These are phyloP conservation scores for Colletotrichum sp. DNA, from an alignment of 2,329 filamentous ascomycete species.

Conservation along the genomic window DNA sequence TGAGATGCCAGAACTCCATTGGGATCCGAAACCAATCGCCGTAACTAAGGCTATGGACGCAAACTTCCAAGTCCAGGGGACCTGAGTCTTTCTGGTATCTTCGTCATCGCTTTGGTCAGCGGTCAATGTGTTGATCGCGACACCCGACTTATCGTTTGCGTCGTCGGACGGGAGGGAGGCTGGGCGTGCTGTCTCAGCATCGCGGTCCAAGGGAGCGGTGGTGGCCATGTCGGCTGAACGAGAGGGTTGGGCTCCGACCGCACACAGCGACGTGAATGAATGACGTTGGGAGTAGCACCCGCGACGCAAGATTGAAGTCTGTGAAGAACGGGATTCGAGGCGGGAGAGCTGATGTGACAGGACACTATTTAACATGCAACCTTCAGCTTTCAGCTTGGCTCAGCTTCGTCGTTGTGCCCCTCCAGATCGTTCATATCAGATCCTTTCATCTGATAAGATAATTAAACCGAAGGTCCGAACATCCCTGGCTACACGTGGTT, in stretches of 20 bases:
- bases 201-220: not conserved
- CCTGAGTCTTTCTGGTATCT: not conserved
- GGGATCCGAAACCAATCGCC: slow-evolving; percentile 63
- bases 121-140: not conserved
- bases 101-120: not conserved
- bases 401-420: not conserved
- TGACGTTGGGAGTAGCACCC: not conserved
- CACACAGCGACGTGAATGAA: not conserved
- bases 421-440: not conserved
- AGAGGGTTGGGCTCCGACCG: not conserved
- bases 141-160: not conserved
- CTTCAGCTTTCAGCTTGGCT: not conserved
- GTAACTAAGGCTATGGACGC: slow-evolving; percentile 53
- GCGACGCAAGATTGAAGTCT: not conserved
- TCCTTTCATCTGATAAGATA: not conserved
- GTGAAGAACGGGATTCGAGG: not conserved
- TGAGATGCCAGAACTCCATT: slow-evolving; percentile 64
- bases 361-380: not conserved
- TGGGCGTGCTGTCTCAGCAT: not conserved
- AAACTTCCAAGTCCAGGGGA: slow-evolving; percentile 23
- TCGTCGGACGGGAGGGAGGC: not conserved
- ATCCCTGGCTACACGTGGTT: not conserved
- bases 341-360: not conserved
- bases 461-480: not conserved
- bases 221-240: not conserved